phyloP scores from a whole-genome alignment of 108 stramenopile species.

The Fragilaria crotonensis region DNA sequence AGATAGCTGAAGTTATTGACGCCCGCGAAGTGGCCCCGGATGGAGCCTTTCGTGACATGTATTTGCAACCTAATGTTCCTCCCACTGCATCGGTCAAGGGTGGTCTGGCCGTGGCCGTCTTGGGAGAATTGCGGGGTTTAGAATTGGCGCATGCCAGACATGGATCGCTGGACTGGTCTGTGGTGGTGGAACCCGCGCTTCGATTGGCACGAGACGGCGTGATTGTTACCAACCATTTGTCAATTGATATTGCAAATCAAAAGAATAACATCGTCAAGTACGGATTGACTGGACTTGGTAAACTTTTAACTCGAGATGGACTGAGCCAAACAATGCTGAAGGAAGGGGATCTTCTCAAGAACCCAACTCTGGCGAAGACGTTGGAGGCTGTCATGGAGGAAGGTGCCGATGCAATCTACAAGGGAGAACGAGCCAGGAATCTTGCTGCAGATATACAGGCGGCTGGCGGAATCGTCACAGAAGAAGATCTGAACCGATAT shows the following conservation, averaged over 20 bases:
- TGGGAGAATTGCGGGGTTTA: conserved; percentile 72
- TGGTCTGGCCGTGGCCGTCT: conserved; percentile 60
- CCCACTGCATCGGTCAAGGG: conserved; percentile 37
- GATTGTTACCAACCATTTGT: conserved; percentile 27
- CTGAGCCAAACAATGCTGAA: conserved; percentile 19
- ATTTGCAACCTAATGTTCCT: conserved; percentile 12
- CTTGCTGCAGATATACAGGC: conserved; percentile 45
- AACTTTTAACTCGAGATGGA: conserved; percentile 28
- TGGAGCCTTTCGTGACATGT: conserved; percentile 49
- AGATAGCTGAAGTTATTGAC: conserved; percentile 69
- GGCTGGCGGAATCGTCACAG: conserved; percentile 66
- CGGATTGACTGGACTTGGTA: conserved; percentile 13
- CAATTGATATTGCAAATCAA: conserved; percentile 24
- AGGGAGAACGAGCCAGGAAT: conserved; percentile 31
- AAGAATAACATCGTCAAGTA: conserved; percentile 3
- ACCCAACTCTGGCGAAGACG: conserved; percentile 41
- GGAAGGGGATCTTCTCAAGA: conserved; percentile 60
- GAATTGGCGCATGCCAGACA: conserved; percentile 60
- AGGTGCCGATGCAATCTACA: conserved; percentile 63
- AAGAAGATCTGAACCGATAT: conserved; percentile 51
- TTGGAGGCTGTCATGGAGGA: conserved; percentile 36
- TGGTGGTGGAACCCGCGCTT: conserved; percentile 55
- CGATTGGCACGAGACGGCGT: conserved; percentile 55
- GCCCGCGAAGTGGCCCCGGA: conserved; percentile 66
- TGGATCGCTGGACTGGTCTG: conserved; percentile 46